Evolutionary conservation across 2,329 filamentous ascomycete species (phyloP), one percentile per base, ranked within the genome.

Genomic region (Aphanocladium album): DNA sequence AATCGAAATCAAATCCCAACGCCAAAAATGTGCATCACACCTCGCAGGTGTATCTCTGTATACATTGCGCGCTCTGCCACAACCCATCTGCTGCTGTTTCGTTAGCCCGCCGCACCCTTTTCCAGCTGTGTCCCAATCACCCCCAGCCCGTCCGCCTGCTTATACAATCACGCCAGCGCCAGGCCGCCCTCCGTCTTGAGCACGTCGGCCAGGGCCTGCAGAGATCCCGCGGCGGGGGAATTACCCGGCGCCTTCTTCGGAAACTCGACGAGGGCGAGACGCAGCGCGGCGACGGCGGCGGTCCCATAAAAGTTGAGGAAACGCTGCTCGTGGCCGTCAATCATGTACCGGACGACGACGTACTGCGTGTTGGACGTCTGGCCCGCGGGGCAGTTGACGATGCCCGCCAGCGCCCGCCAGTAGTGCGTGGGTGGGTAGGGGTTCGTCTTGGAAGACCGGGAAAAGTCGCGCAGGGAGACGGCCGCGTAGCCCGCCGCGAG

Each of bases 401-500:
- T 90, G 47, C 81, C 81, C 0, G 91, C 85, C 60, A 98, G 77
- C 0, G 89, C 82, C 41, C 80, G 82, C 95, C 95, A 99, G 78
- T 95, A 98, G 60, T 93, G 81, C 0, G 80, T 82, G 53, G 89
- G 90, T 4, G 88, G 92, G 74, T 85, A 95, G 0, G 88, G 92
- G 66, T 93, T 93, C 50, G 77, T 79, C 64, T 86, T 86, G 43
- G 80, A 78, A 1, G 87, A 84, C 64, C 84, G 88, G 64, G 84
- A 84, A 70, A 96, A 96, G 71, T 96, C 91, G 52, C 93, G 87
- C 9, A 97, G 79, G 1, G 91, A 86, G 41, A 98, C 80, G 1
- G 93, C 86, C 0, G 92, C 90, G 70, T 89, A 99, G 0, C 93
- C 93, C 3, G 89, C 88, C 1, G 87, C 91, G 0, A 97, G 79